Evolutionary conservation across 768 basidiomycete species (phyloP), one percentile per base, ranked within the genome.

Genomic region (Panaeolus cyanescens): DNA sequence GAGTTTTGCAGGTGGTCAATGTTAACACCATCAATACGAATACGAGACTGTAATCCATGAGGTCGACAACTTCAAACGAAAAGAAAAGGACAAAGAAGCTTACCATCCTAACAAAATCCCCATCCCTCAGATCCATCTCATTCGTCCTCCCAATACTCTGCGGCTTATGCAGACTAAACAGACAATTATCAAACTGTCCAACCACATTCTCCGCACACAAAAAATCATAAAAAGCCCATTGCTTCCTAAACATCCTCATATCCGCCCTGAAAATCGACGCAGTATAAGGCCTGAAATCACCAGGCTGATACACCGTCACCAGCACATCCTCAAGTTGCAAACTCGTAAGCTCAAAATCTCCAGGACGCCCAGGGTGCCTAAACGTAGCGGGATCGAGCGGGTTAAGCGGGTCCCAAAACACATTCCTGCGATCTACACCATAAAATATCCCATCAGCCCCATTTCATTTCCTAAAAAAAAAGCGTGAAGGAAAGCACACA

Each of bases 151-250:
- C 94, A 55, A 99, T 93, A 71, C 93, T 96, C 77, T 98, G 96
- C 5, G 96, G 96, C 70, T 89, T 91, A 69, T 99, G 97, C 64
- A 99, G 71, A 71, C 96, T 98, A 78, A 97, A 97, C 19, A 99
- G 71, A 68, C 97, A 99, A 70, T 98, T 98, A 72, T 99, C 97
- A 64, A 95, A 93, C 72, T 99, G 97, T 4, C 97, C 97, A 8
- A 97, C 96, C 39, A 99, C 91, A 64, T 91, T 93, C 70, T 98
- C 96, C 0, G 97, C 96, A n/a, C 83, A 84, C 62, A 99, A 76
- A 64, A 99, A 88, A 74, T 99, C 97, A 73, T 96, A 96, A 74
- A 97, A 97, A 34, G 96, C 67, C 95, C 95, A 99, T 68, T 91
- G 88, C 73, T 97, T 98, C 59, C 97, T 82, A 65, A 99, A 85